These are phyloP conservation scores for Neofusicoccum kwambonambiense DNA, from an alignment of 2,329 filamentous ascomycete species.

Conservation along the genomic window DNA sequence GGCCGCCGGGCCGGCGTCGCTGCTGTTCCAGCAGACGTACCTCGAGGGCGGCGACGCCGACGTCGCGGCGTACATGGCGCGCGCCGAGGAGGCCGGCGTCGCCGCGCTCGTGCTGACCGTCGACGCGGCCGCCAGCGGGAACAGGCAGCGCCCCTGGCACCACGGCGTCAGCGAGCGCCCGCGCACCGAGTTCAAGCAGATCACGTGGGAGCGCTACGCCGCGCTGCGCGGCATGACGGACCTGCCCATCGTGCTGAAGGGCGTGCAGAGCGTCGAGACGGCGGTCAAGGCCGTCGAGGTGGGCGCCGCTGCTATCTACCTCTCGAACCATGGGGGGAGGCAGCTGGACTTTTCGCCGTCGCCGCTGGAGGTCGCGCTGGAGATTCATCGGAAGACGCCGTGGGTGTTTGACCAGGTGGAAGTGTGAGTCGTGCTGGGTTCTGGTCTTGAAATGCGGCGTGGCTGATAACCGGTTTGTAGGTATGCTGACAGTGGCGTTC, in stretches of 20 bases:
- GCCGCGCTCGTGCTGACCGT: slow-evolving; percentile 42
- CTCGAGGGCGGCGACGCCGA: slow-evolving; percentile 32
- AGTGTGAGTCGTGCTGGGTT: slow-evolving; percentile 24
- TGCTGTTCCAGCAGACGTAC: slow-evolving; percentile 43
- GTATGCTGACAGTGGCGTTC: slow-evolving; percentile 39
- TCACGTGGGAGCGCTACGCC: slow-evolving; percentile 36
- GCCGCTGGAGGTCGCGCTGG: slow-evolving; percentile 70
- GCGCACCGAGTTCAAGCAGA: slow-evolving; percentile 28
- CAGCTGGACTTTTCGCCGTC: slow-evolving; percentile 39
- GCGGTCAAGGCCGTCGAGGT: slow-evolving; percentile 35
- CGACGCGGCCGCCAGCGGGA: slow-evolving; percentile 39
- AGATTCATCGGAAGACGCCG: slow-evolving; percentile 62
- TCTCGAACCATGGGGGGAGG: slow-evolving; percentile 42
- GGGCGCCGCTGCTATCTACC: slow-evolving; percentile 39
- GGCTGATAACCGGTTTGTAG: neutral
- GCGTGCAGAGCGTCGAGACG: slow-evolving; percentile 40
- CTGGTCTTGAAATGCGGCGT: neutral
- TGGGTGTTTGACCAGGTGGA: slow-evolving; percentile 41
- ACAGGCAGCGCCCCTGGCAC: slow-evolving; percentile 35
- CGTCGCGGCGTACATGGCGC: slow-evolving; percentile 30
- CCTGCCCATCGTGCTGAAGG: slow-evolving; percentile 40
- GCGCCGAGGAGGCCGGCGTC: slow-evolving; percentile 33
- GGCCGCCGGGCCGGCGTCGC: slow-evolving; percentile 27
- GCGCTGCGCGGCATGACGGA: slow-evolving; percentile 36
- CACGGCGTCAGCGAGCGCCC: slow-evolving; percentile 28